A percentile compares a stretch with the other conserved stretches of the same genome.
phyloP scores from a whole-genome alignment of 192 early-diverging fungal species.

The Dissophora ornata region DNA sequence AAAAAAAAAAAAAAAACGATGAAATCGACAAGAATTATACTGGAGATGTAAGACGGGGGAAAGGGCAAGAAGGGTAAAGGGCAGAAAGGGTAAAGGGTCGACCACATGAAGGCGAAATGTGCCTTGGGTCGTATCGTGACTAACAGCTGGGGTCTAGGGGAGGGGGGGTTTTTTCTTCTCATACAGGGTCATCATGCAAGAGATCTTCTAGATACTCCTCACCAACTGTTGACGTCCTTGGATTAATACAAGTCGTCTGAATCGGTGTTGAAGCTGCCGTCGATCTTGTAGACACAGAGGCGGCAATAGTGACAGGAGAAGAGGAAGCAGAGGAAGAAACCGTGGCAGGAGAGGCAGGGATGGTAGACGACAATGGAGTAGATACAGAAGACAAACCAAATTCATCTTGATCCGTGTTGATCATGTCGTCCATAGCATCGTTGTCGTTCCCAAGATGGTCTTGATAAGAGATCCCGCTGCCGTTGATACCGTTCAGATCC shows the following conservation, averaged over 20 bases:
- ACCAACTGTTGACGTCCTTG: conserved; percentile 28
- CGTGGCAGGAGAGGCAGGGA: too few species aligned
- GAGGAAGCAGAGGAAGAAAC: too few species aligned
- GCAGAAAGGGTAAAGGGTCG: too few species aligned
- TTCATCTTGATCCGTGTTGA: conserved; percentile 31
- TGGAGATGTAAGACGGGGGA: too few species aligned
- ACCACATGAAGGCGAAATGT: too few species aligned
- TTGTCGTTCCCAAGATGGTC: conserved; percentile 8
- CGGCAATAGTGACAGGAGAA: conserved; percentile 1
- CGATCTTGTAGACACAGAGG: neutral
- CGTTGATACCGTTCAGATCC: conserved; percentile 10
- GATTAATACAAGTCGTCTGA: neutral
- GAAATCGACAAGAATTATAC: too few species aligned
- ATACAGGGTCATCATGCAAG: conserved; percentile 7
- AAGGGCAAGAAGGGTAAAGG: too few species aligned
- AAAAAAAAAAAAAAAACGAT: too few species aligned
- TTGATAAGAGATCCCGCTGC: conserved; percentile 6
- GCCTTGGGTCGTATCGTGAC: too few species aligned
- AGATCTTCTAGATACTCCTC: conserved; percentile 24
- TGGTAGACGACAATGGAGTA: neutral
- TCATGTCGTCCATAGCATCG: conserved; percentile 27
- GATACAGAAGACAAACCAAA: neutral
- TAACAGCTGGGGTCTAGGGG: too few species aligned
- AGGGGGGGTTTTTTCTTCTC: too few species aligned
- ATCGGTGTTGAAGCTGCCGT: neutral